Conservation (phyloP, 2,329 filamentous ascomycete genomes). For the Microsporum audouinii region DNA sequence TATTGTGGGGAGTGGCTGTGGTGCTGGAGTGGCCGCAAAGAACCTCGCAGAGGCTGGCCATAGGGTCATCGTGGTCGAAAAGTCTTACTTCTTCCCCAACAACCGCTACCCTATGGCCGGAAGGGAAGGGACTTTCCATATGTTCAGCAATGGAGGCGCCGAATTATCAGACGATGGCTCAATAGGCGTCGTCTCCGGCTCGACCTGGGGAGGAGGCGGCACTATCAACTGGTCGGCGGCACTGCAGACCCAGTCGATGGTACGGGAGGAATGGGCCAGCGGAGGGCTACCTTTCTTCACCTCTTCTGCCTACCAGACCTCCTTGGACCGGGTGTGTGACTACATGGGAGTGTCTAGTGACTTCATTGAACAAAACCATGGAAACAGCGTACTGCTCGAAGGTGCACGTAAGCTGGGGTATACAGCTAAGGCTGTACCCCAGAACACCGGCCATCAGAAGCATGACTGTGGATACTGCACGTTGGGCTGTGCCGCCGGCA, state of each 20-base stretch:
- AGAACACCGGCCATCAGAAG: slow-evolving; percentile 62
- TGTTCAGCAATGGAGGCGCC: slow-evolving; percentile 59
- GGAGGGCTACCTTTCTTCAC: slow-evolving; percentile 61
- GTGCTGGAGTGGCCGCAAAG: slow-evolving; percentile 70
- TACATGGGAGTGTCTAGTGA: slow-evolving; percentile 63
- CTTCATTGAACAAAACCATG: slow-evolving; percentile 58
- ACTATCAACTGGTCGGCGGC: slow-evolving; percentile 73
- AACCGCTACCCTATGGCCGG: slow-evolving; percentile 64
- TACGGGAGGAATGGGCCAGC: slow-evolving; percentile 70
- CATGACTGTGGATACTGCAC: slow-evolving; percentile 64
- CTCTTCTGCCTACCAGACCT: slow-evolving; percentile 61
- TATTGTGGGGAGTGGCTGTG: slow-evolving; percentile 77
- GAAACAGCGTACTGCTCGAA: slow-evolving; percentile 62
- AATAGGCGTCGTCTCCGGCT: slow-evolving; percentile 54
- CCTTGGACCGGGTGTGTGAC: slow-evolving; percentile 64
- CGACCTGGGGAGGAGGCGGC: slow-evolving; percentile 73
- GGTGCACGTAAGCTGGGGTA: slow-evolving; percentile 65
- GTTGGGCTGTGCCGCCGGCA: slow-evolving; percentile 49
- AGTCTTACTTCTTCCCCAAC: slow-evolving; percentile 64
- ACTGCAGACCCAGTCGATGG: slow-evolving; percentile 59
- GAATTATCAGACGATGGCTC: slow-evolving; percentile 46
- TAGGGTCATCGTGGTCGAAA: slow-evolving; percentile 69
- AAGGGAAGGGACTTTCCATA: slow-evolving; percentile 45
- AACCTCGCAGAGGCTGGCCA: slow-evolving; percentile 66
- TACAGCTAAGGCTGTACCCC: slow-evolving; percentile 55